Conservation (phyloP, 768 basidiomycete species). For the Lentinula lateritia region DNA sequence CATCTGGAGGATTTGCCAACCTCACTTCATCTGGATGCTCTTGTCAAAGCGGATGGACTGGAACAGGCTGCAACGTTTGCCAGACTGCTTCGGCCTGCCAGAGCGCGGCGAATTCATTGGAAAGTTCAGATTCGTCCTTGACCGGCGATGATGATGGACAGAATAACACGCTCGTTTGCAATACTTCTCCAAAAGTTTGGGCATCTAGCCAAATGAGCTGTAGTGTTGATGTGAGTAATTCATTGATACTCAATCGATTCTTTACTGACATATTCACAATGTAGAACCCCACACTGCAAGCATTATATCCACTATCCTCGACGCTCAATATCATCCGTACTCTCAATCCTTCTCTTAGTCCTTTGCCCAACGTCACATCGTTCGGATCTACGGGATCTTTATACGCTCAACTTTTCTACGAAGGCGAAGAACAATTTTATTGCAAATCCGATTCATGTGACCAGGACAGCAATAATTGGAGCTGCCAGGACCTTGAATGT, state of each 20-base stretch:
- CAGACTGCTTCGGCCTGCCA: constrained; percentile 62
- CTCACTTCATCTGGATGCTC: constrained; percentile 61
- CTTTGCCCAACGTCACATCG: constrained; percentile 55
- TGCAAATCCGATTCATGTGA: constrained; percentile 69
- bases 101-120: constrained; percentile 39
- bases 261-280: not conserved
- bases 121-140: not conserved
- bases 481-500: constrained; percentile 70
- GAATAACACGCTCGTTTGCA: constrained; percentile 74
- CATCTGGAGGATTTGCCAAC: constrained; percentile 50
- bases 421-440: constrained; percentile 85
- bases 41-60: constrained; percentile 73
- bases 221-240: constrained; percentile 60
- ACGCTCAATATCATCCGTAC: constrained; percentile 79
- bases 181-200: constrained; percentile 61
- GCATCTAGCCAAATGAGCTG: constrained; percentile 84
- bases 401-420: constrained; percentile 73
- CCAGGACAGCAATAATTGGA: constrained; percentile 60
- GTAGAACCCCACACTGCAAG: constrained; percentile 82
- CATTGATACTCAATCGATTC: not conserved
- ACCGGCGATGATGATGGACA: constrained; percentile 25
- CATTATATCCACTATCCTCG: constrained; percentile 63
- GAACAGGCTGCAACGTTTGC: constrained; percentile 80
- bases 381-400: constrained; percentile 48
- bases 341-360: constrained; percentile 63